Evolutionary conservation across 2,329 filamentous ascomycete genomes (phyloP).

Genomic region (Scedosporium minutisporum): DNA sequence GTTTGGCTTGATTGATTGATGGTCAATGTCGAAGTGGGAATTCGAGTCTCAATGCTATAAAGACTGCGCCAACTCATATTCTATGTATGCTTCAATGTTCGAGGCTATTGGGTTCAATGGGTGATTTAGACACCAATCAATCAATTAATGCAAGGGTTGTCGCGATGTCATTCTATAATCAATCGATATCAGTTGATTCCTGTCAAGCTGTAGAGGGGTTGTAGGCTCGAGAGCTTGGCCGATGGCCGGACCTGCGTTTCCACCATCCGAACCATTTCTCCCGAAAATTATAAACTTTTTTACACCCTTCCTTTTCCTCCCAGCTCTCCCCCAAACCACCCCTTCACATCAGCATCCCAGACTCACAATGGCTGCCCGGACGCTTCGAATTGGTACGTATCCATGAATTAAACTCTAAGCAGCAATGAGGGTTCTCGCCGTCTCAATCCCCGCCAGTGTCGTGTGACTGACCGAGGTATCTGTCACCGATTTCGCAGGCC

Average conservation of each 20-base stretch:
- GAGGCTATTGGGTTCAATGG: no score
- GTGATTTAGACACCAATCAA: no score
- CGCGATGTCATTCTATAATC: no score
- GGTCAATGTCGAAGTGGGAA: no score
- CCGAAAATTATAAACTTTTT: not conserved
- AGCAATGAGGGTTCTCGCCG: not conserved
- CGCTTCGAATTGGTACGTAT: constrained; percentile 55
- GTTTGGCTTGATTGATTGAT: no score
- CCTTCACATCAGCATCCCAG: not conserved
- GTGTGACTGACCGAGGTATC: not conserved
- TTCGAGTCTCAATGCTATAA: no score
- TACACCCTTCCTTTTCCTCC: not conserved
- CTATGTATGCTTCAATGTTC: no score
- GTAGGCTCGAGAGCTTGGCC: not conserved
- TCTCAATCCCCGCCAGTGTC: not conserved
- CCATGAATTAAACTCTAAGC: constrained; percentile 10
- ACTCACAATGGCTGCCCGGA: constrained; percentile 49
- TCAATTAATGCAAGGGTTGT: no score
- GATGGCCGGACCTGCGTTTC: not conserved
- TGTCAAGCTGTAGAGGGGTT: no score
- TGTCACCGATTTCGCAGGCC: constrained; percentile 43
- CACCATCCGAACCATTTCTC: not conserved
- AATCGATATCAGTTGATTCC: no score
- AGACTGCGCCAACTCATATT: no score
- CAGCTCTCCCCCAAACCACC: not conserved